Conservation (phyloP, 768 basidiomycete species). For the Ramaria sp. region DNA sequence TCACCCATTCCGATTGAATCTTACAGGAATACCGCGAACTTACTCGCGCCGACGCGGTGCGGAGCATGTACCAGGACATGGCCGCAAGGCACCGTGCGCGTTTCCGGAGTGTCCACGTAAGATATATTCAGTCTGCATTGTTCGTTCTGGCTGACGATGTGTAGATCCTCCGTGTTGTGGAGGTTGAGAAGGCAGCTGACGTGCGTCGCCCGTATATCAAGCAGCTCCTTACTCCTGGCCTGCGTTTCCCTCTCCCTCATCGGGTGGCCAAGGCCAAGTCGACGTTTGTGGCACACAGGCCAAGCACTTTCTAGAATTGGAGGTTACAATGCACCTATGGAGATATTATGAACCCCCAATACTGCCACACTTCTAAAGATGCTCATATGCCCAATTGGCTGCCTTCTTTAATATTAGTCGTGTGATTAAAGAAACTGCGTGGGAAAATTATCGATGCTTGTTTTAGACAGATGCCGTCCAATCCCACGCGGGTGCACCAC, state of each 20-base stretch:
- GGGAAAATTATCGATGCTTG: background rate
- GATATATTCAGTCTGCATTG: slow-evolving; percentile 20
- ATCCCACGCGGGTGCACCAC: background rate
- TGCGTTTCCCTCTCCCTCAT: slow-evolving; percentile 91
- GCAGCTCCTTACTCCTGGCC: slow-evolving; percentile 79
- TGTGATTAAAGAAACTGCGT: background rate
- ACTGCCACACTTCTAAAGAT: background rate
- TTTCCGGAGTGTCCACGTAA: slow-evolving; percentile 94
- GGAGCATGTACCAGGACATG: slow-evolving; percentile 98
- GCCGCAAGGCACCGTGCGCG: slow-evolving; percentile 97
- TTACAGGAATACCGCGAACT: slow-evolving; percentile 87
- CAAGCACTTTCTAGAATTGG: slow-evolving; percentile 48
- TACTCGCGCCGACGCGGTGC: slow-evolving; percentile 88
- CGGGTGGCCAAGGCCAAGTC: slow-evolving; percentile 70
- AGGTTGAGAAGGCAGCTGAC: slow-evolving; percentile 87
- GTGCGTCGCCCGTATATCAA: slow-evolving; percentile 96
- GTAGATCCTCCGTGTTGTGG: slow-evolving; percentile 94
- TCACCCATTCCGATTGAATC: background rate
- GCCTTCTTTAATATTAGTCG: background rate
- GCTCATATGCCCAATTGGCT: background rate
- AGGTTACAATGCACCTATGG: background rate
- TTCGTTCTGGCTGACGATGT: background rate
- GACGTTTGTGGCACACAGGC: slow-evolving; percentile 73
- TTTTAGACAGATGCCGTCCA: background rate
- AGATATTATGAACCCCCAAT: background rate